phyloP scores from a whole-genome alignment of 2,329 filamentous ascomycete species.

The Alternaria postmessia region DNA sequence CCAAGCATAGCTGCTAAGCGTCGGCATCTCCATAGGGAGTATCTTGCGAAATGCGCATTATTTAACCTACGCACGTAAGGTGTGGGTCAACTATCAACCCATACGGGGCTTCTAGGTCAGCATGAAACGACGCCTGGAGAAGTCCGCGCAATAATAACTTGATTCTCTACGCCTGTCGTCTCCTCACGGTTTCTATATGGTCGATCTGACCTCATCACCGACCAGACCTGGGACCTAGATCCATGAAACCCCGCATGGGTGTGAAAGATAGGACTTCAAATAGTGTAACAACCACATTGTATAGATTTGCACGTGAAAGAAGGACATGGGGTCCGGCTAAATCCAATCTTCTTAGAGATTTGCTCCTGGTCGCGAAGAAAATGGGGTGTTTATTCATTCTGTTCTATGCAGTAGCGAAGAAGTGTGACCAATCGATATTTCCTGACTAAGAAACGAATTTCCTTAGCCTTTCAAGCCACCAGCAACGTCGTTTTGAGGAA shows the following conservation, averaged over 20 bases:
- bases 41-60: too few relatives aligned
- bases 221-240: neutral
- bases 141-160: neutral
- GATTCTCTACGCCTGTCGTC: neutral
- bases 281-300: neutral
- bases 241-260: neutral
- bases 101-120: too few relatives aligned
- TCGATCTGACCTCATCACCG: neutral
- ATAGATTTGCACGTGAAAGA: neutral
- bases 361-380: too few relatives aligned
- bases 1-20: too few relatives aligned
- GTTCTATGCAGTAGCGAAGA: neutral
- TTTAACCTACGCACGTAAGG: too few relatives aligned
- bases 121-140: too few relatives aligned
- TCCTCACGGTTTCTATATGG: neutral
- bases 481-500: neutral
- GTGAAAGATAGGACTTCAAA: neutral
- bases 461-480: neutral
- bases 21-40: too few relatives aligned
- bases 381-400: too few relatives aligned
- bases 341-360: too few relatives aligned
- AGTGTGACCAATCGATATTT: neutral
- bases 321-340: neutral
- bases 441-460: neutral
- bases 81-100: too few relatives aligned